A percentile compares a stretch with the other conserved stretches of the same genome.
These are phyloP conservation scores for Baorangia bicolor DNA, from an alignment of 768 basidiomycete genomes.

Conservation along the genomic window DNA sequence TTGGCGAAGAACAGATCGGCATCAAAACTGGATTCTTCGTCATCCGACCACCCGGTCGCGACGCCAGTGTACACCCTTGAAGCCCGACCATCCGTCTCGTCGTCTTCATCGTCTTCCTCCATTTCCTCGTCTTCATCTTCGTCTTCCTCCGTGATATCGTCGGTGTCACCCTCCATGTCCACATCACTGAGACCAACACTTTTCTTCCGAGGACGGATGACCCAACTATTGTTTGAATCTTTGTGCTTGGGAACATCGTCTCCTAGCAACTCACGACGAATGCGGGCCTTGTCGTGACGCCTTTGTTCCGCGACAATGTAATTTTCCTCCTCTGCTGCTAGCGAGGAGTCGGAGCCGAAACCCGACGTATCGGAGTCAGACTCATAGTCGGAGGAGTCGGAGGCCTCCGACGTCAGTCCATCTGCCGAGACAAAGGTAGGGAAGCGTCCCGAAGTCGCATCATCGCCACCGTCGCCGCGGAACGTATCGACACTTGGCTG, in stretches of 20 bases:
- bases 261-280: conserved; percentile 60
- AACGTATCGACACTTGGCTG: conserved; percentile 37
- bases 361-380: conserved; percentile 36
- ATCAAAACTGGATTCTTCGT: conserved; percentile 75
- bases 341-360: conserved; percentile 53
- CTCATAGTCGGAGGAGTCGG: conserved; percentile 44
- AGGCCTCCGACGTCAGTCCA: conserved; percentile 48
- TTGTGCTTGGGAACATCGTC: conserved; percentile 46
- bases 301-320: conserved; percentile 51
- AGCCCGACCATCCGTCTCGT: conserved; percentile 46
- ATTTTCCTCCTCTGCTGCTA: conserved; percentile 61
- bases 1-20: conserved; percentile 84
- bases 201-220: conserved; percentile 65
- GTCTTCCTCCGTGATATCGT: conserved; percentile 57
- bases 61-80: conserved; percentile 56
- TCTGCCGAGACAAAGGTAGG: conserved; percentile 73
- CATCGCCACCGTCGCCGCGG: conserved; percentile 30
- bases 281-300: conserved; percentile 49
- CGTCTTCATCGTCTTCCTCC: conserved; percentile 43
- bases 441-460: conserved; percentile 41
- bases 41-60: conserved; percentile 76
- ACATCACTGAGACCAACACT: conserved; percentile 65
- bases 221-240: conserved; percentile 55
- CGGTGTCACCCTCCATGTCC: conserved; percentile 64
- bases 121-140: conserved; percentile 46